Base-by-base conservation (phyloP, 1,284 basidiomycete species). In the Mixia osmundae region DNA sequence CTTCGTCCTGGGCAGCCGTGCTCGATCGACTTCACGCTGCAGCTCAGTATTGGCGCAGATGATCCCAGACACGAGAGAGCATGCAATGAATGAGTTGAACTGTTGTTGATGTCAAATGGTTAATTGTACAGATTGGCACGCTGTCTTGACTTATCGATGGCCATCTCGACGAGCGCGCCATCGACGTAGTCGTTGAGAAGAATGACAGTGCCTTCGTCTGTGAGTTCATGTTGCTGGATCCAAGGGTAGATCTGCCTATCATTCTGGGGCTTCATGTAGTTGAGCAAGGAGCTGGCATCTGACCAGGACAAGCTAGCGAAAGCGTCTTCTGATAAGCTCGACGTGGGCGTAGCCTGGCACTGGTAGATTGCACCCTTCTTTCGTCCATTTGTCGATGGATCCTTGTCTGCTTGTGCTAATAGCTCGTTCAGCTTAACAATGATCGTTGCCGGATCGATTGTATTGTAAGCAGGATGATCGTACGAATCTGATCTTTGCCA, bases 1-100 rank as follows among this genome's bases (percentile, higher is more conserved):
- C 82, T 3, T 85, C 79, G 25, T 89, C 91, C 55, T 69, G 95
- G 47, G 80, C 80, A 0, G 79, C 76, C 21, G 75, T 99, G 37
- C 67, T 97, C 46, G 83, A 91, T 57, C 66, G 76, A 46, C 82
- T 91, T 48, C 85, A 91, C 35, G 44, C 44, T 3, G 47, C 52
- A 9, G 47, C 47, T 4, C 47, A 49, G 31, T 48, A 48, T 30
- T 48, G 44, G 45, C 36, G 46, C 29, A 39, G 45, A 5, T 46
- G 25, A 44, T 25, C 25, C n/a, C n/a, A n/a, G n/a, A n/a, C n/a
- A n/a, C n/a, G n/a, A n/a, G n/a, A n/a, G n/a, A n/a, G n/a, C n/a
- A n/a, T n/a, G n/a, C n/a, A n/a, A n/a, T n/a, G n/a, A n/a, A n/a
- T n/a, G n/a, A n/a, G n/a, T n/a, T n/a, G n/a, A n/a, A n/a, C n/a